phyloP scores from a whole-genome alignment of 2,329 filamentous ascomycete species.

The Fusarium tanahbumbuense region DNA sequence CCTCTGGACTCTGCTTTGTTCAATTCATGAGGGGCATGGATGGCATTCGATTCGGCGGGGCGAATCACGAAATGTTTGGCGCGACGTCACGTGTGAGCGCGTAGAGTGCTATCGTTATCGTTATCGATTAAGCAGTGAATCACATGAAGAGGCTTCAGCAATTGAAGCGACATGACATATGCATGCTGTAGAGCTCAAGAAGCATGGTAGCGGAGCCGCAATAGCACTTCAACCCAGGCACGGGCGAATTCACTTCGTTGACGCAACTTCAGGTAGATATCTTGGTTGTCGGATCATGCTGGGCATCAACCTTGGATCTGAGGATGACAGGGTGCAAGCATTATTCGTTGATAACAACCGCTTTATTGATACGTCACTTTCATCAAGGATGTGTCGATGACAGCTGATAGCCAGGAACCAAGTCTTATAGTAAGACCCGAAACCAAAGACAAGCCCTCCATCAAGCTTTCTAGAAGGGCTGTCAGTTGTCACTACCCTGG shows the following conservation, averaged over 20 bases:
- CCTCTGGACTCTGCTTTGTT: slow-evolving; percentile 5
- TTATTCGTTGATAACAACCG: not conserved
- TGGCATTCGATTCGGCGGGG: not conserved
- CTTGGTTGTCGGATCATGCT: not conserved
- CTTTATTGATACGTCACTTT: slow-evolving; percentile 15
- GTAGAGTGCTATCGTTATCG: slow-evolving; percentile 7
- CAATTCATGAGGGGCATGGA: slow-evolving; percentile 10
- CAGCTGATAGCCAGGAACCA: slow-evolving; percentile 1
- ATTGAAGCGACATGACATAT: not conserved
- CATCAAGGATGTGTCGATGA: not conserved
- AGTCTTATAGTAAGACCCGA: not conserved
- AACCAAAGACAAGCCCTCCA: not conserved
- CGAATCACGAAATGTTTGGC: slow-evolving; percentile 4
- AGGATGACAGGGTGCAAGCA: not conserved
- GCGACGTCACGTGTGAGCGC: slow-evolving; percentile 36
- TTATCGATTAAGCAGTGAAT: not conserved
- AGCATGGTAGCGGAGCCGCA: not conserved
- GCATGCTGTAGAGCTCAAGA: not conserved
- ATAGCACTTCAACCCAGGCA: not conserved
- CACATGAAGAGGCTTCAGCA: not conserved
- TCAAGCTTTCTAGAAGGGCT: not conserved
- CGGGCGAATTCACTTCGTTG: not conserved
- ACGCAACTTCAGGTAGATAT: not conserved
- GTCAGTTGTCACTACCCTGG: not conserved
- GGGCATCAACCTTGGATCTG: not conserved